Conservation (phyloP, 768 basidiomycete genomes). For the Agrocybe chaxingu region DNA sequence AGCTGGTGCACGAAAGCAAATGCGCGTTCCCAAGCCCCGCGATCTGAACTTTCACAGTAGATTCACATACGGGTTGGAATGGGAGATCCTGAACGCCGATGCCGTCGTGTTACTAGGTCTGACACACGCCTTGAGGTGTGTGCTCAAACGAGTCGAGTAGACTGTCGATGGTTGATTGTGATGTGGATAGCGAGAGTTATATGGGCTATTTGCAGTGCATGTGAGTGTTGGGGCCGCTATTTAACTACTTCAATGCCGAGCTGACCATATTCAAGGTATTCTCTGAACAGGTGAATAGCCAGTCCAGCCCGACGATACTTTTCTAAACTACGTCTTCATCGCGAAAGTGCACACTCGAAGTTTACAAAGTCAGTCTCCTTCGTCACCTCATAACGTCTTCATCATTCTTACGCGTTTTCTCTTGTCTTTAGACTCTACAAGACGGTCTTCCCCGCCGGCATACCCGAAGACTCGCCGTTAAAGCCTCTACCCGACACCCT, state of each 20-base stretch:
- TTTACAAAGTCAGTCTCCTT: constrained; percentile 55
- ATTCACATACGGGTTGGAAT: constrained; percentile 67
- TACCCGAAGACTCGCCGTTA: constrained; percentile 30
- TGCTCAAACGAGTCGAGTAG: constrained; percentile 1
- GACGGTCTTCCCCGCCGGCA: constrained; percentile 60
- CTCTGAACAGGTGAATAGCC: constrained; percentile 47
- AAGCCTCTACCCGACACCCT: constrained; percentile 33
- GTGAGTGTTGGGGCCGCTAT: constrained; percentile 33
- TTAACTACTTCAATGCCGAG: neutral
- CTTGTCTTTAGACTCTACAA: constrained; percentile 60
- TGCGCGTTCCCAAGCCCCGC: constrained; percentile 27
- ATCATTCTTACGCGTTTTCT: constrained; percentile 3
- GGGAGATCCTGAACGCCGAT: constrained; percentile 75
- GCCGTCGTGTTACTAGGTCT: constrained; percentile 68
- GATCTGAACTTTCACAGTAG: constrained; percentile 29
- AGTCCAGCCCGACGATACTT: constrained; percentile 7
- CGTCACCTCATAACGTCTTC: neutral
- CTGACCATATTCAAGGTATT: constrained; percentile 25
- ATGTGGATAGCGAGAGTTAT: constrained; percentile 62
- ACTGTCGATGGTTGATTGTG: neutral
- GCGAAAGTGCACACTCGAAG: constrained; percentile 64
- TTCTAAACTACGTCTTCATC: neutral
- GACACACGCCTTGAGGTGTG: constrained; percentile 67
- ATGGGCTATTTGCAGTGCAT: constrained; percentile 79
- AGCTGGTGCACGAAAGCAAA: constrained; percentile 54